Percentiles rank a stretch among this genome's conserved stretches.
Conservation (phyloP, 176 grass and related monocot species). For the Pontederia paniculata region DNA sequence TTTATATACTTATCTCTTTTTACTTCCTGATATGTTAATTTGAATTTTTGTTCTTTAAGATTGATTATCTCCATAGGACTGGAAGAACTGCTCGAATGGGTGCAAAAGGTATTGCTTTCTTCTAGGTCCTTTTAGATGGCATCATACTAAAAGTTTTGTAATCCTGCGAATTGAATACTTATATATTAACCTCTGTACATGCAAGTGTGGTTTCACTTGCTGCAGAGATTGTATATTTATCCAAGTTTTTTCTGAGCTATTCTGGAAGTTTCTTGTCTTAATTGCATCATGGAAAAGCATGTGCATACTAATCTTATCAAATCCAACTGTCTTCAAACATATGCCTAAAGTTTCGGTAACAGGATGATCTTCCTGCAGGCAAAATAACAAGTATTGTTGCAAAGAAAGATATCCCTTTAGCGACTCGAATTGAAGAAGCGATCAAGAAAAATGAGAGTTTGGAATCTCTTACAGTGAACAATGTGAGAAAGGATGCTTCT, state of each 20-base stretch:
- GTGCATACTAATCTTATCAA: no score
- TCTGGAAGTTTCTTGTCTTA: no score
- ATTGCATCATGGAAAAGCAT: no score
- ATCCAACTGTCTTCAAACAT: background rate
- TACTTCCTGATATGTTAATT: background rate
- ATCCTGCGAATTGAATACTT: no score
- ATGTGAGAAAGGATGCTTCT: conserved; percentile 32
- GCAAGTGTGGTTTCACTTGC: no score
- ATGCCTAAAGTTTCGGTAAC: background rate
- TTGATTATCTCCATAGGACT: conserved; percentile 95
- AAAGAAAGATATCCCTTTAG: conserved; percentile 81
- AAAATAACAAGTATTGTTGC: conserved; percentile 90
- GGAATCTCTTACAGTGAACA: conserved; percentile 52
- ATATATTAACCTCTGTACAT: no score
- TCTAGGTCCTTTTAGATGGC: background rate
- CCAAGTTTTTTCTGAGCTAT: no score
- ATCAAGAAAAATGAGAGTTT: conserved; percentile 97
- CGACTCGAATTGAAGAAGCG: conserved; percentile 68
- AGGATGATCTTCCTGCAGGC: conserved; percentile 28
- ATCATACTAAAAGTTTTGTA: no score
- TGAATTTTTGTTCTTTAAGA: conserved; percentile 29
- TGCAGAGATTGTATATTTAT: no score
- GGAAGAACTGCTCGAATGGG: conserved; percentile 97
- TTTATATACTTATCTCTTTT: conserved; percentile 13
- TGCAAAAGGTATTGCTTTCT: conserved; percentile 75